Evolutionary conservation across 352 stramenopile genomes (phyloP).

Genomic region (Phytophthora rubi): DNA sequence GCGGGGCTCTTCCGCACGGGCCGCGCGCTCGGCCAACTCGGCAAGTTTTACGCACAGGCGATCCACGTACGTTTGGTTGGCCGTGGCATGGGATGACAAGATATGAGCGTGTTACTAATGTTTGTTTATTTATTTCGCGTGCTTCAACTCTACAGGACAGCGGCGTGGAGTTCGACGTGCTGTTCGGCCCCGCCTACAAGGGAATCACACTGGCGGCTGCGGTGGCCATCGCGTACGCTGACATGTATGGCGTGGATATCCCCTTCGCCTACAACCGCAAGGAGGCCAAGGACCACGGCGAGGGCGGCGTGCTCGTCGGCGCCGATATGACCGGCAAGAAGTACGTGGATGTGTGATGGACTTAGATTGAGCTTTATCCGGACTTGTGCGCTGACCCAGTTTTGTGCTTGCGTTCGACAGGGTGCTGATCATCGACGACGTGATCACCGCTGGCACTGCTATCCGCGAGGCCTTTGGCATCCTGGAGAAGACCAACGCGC

Average conservation of each 20-base stretch:
- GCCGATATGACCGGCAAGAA: conserved; percentile 95
- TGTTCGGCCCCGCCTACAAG: conserved; percentile 99
- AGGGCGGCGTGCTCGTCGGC: conserved; percentile 97
- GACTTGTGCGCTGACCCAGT: not conserved
- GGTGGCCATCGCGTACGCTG: conserved; percentile 93
- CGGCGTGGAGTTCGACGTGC: conserved; percentile 96
- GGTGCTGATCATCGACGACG: conserved; percentile 99
- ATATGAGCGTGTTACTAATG: conserved; percentile 6
- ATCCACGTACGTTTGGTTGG: conserved; percentile 88
- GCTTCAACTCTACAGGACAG: conserved; percentile 59
- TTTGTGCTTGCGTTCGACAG: conserved; percentile 36
- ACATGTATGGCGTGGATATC: conserved; percentile 92
- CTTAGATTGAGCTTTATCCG: not conserved
- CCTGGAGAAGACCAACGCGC: conserved; percentile 90
- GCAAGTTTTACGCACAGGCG: conserved; percentile 94
- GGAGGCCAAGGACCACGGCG: conserved; percentile 99
- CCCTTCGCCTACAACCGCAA: conserved; percentile 99
- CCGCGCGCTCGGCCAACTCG: conserved; percentile 91
- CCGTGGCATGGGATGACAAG: not conserved
- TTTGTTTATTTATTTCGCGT: conserved; percentile 7
- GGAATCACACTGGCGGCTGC: conserved; percentile 97
- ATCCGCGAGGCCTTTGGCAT: conserved; percentile 96
- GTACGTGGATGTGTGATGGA: conserved; percentile 35
- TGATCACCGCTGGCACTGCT: conserved; percentile 99
- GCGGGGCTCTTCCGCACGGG: conserved; percentile 97